phyloP scores from a whole-genome alignment of 257 asterid genomes.

The Haberlea rhodopensis region DNA sequence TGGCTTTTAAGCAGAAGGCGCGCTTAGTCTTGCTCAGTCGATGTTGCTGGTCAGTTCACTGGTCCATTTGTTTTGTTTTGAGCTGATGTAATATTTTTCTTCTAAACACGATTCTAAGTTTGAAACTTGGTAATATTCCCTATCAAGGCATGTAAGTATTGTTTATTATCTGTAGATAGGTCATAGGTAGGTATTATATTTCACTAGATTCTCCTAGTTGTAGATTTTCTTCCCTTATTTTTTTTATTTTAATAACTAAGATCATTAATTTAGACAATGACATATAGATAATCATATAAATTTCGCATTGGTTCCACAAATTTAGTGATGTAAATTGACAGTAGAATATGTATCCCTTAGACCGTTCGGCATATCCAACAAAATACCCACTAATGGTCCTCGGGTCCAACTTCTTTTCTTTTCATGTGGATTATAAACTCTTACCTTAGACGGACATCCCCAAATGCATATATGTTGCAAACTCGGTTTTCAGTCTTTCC shows the following conservation, averaged over 20 bases:
- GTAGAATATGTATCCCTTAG: no score
- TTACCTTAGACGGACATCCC: no score
- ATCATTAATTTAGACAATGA: not conserved
- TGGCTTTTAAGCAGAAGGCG: slow-evolving; percentile 97
- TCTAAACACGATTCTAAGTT: not conserved
- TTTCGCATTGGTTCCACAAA: no score
- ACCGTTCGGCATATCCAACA: no score
- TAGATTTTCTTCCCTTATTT: not conserved
- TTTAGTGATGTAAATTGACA: no score
- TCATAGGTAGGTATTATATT: not conserved
- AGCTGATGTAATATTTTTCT: slow-evolving; percentile 21
- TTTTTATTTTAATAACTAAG: no score
- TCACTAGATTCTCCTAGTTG: not conserved
- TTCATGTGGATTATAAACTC: no score
- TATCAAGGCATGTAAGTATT: not conserved
- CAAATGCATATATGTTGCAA: no score
- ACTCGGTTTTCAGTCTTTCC: no score
- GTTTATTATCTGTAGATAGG: not conserved
- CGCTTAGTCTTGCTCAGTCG: slow-evolving; percentile 43
- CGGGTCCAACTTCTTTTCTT: no score
- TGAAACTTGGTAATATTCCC: not conserved
- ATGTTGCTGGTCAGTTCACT: slow-evolving; percentile 26
- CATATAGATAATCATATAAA: not conserved
- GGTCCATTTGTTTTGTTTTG: slow-evolving; percentile 12
- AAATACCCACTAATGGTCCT: no score